Base-by-base conservation (phyloP, 768 basidiomycete genomes). In the Sarcomyxa edulis region DNA sequence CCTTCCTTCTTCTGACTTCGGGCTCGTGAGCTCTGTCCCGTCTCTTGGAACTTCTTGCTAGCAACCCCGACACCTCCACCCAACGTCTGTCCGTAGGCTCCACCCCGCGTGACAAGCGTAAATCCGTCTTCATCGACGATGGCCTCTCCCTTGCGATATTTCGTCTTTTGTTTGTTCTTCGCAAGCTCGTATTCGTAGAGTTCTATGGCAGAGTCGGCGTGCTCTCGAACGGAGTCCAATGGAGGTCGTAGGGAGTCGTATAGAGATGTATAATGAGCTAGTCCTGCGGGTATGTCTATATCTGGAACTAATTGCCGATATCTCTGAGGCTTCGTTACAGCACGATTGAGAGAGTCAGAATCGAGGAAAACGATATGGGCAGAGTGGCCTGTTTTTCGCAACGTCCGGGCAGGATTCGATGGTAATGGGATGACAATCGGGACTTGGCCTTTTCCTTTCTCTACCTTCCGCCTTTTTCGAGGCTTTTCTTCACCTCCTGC, bases 91-190 rank as follows among this genome's bases (percentile, higher is more conserved):
- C 93, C 92, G 50, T 93, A 93, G 15, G 84, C 83, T 9, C 93
- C 93, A 4, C 91, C 89, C 25, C 93, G 73, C n/a, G 84, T 87
- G 24, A 97, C 93, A 9, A 97, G 75, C 8, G 91, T 95, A 58
- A 95, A 97, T 2, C 93, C 93, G 45, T 97, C 93, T 43, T 87
- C 91, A 56, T 97, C 93, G 29, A 95, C 86, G 40, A 95, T 71
- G 5, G 86, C 90, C 51, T 91, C 90, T 15, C 89, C 88, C 54
- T 89, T 88, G 48, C 66, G 72, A 52, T 85, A 88, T 53, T 76
- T 70, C 16, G 78, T 75, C 53, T 73, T 71, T 47, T 74, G 76
- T 54, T 70, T 79, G 46, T 63, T 62, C 58, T 76, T 78, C 20
- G 76, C 74, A 27, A 74, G 63, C 42, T 83, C 72, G 54, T 80